These are phyloP conservation scores for Rheum nobile DNA, from an alignment of 148 eudicot species.

Conservation along the genomic window DNA sequence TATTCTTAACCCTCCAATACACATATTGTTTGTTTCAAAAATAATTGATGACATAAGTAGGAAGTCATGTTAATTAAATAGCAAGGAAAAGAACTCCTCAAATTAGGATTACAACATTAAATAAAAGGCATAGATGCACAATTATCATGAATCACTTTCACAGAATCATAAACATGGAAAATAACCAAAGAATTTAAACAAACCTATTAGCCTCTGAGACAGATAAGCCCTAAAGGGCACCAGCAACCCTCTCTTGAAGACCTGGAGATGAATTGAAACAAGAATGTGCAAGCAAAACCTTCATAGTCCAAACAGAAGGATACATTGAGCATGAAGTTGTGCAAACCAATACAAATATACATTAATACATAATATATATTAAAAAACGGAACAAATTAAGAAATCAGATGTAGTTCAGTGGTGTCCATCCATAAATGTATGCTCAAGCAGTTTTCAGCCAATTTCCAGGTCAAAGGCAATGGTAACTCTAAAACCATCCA, in stretches of 20 bases:
- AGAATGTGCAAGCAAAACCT: too few species aligned
- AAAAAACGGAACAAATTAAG: not conserved
- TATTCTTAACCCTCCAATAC: not conserved
- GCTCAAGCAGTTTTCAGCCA: not conserved
- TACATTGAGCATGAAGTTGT: not conserved
- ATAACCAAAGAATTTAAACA: not conserved
- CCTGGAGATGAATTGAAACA: too few species aligned
- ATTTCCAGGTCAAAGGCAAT: not conserved
- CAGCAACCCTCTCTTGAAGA: too few species aligned
- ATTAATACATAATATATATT: not conserved
- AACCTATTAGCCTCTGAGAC: slow-evolving; percentile 94
- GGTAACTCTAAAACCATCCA: not conserved
- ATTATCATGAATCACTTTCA: too few species aligned
- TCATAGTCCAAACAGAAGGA: too few species aligned
- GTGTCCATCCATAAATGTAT: not conserved
- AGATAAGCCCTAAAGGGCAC: slow-evolving; percentile 95
- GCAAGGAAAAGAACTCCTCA: not conserved
- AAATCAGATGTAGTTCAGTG: not conserved
- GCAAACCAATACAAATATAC: not conserved
- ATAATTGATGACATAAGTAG: not conserved
- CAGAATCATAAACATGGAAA: too few species aligned
- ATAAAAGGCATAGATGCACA: not conserved
- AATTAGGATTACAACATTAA: not conserved
- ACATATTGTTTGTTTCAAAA: not conserved
- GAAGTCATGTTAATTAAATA: not conserved